Evolutionary conservation across 2,329 filamentous ascomycete species (phyloP).

Genomic region (Fusarium neocosmosporiellum): DNA sequence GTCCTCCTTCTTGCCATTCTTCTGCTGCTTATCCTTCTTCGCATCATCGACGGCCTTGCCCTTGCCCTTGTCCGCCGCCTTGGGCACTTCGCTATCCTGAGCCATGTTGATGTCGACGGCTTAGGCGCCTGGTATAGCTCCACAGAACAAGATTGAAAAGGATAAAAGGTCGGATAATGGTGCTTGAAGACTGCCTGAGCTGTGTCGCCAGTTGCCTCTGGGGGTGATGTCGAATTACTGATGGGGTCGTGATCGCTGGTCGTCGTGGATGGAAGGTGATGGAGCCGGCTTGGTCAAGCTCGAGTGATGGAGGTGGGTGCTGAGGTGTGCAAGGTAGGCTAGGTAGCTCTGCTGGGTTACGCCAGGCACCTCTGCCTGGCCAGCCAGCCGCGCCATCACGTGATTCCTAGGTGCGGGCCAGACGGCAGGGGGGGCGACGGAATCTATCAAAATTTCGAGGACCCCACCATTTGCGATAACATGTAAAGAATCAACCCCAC

Average conservation of each 20-base stretch:
- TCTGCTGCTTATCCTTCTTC: constrained; percentile 75
- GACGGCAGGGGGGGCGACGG: constrained; percentile 40
- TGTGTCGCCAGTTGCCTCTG: constrained; percentile 15
- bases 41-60: constrained; percentile 83
- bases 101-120: constrained; percentile 74
- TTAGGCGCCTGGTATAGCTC: constrained; percentile 44
- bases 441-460: constrained; percentile 45
- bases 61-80: constrained; percentile 93
- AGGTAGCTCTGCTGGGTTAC: constrained; percentile 56
- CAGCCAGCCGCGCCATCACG: constrained; percentile 49
- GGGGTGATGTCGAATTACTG: constrained; percentile 29
- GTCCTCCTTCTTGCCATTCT: constrained; percentile 83
- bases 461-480: constrained; percentile 43
- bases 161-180: constrained; percentile 9
- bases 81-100: constrained; percentile 89
- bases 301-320: constrained; percentile 28
- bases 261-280: constrained; percentile 52
- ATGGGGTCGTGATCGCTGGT: constrained; percentile 39
- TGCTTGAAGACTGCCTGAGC: constrained; percentile 12
- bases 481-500: constrained; percentile 38
- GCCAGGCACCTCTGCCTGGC: constrained; percentile 59
- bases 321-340: neutral
- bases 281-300: constrained; percentile 54
- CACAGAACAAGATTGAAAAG: constrained; percentile 27
- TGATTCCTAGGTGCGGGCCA: constrained; percentile 21